A percentile compares a stretch with the other conserved stretches of the same genome.
These are phyloP conservation scores for Colletotrichum melonis DNA, from an alignment of 2,329 filamentous ascomycete species.

Conservation along the genomic window DNA sequence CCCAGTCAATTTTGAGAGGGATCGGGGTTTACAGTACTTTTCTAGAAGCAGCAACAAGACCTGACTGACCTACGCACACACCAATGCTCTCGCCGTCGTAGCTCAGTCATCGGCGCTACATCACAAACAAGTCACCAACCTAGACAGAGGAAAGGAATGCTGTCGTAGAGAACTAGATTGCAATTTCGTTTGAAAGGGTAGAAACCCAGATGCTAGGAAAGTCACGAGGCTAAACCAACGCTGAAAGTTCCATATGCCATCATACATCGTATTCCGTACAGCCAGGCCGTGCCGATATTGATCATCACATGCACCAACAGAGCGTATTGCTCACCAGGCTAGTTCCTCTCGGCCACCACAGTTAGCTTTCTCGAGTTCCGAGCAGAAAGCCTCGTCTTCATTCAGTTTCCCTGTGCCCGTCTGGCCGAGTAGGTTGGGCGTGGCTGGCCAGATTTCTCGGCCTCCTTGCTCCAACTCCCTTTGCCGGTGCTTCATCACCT, in stretches of 20 bases:
- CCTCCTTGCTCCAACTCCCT: constrained; percentile 39
- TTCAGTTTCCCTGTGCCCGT: constrained; percentile 41
- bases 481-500: constrained; percentile 43
- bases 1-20: too few relatives aligned
- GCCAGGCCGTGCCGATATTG: not conserved
- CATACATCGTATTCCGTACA: constrained; percentile 2
- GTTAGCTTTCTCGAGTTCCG: constrained; percentile 37
- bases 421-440: constrained; percentile 37
- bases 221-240: not conserved
- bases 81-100: not conserved
- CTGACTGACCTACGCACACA: not conserved
- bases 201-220: not conserved
- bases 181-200: not conserved
- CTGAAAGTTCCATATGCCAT: not conserved
- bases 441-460: constrained; percentile 46
- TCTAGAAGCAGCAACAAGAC: not conserved
- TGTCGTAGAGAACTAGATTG: not conserved
- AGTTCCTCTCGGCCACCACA: constrained; percentile 32
- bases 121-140: not conserved
- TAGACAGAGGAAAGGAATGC: not conserved
- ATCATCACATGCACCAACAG: not conserved
- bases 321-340: constrained; percentile 32
- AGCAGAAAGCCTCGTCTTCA: constrained; percentile 44
- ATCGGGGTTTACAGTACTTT: too few relatives aligned
- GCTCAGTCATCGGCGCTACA: not conserved